These are phyloP conservation scores for Syzygium oleosum DNA, from an alignment of 345 rosid genomes.

Conservation along the genomic window DNA sequence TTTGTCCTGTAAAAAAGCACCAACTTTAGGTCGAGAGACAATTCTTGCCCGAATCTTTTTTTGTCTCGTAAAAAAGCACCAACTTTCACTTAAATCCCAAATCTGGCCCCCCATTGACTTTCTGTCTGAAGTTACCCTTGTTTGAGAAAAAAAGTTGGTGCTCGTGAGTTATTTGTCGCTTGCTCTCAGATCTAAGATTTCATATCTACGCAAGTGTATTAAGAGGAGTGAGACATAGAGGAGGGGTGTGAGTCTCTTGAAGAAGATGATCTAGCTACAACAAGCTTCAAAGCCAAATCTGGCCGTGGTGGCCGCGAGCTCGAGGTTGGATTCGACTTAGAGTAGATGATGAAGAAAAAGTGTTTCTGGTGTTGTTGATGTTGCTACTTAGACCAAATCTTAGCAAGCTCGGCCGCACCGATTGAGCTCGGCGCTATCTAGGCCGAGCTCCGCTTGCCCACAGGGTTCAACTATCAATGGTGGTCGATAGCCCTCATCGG, in stretches of 20 bases:
- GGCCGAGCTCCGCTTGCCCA: background rate
- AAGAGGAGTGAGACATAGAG: background rate
- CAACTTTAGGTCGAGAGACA: too few species aligned
- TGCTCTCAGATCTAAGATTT: too few species aligned
- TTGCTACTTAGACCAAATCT: background rate
- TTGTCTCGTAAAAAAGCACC: too few species aligned
- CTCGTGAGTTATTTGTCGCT: too few species aligned
- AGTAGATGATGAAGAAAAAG: background rate
- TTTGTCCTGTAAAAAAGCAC: too few species aligned
- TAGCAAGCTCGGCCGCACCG: background rate
- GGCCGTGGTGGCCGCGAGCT: too few species aligned
- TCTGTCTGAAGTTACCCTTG: too few species aligned
- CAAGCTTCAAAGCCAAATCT: background rate
- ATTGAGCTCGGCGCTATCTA: background rate
- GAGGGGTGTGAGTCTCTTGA: background rate
- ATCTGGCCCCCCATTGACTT: too few species aligned
- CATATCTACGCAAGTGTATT: background rate
- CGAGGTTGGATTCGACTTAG: too few species aligned
- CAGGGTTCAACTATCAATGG: background rate
- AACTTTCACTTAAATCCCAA: too few species aligned
- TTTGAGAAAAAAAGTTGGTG: too few species aligned
- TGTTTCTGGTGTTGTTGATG: background rate
- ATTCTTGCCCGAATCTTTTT: too few species aligned
- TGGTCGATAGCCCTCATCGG: background rate
- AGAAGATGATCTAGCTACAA: background rate